These are phyloP conservation scores for Stephania japonica DNA, from an alignment of 164 flowering plant species.

Conservation along the genomic window DNA sequence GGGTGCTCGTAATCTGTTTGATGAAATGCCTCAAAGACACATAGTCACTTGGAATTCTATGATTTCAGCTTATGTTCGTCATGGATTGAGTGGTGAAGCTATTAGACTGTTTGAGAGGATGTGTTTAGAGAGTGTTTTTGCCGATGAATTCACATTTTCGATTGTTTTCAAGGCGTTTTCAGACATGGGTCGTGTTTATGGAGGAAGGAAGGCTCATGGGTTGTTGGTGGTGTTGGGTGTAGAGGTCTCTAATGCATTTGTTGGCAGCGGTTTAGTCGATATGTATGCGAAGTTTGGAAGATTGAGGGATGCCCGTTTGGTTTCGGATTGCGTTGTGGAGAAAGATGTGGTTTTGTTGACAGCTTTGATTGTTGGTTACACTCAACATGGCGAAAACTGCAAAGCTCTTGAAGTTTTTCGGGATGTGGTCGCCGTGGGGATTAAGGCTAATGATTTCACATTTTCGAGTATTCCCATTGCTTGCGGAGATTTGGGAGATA, in stretches of 20 bases:
- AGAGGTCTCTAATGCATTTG: conserved; percentile 38
- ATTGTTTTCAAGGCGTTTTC: conserved; percentile 42
- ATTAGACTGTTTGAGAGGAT: conserved; percentile 28
- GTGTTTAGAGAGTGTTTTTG: conserved; percentile 30
- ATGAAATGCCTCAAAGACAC: conserved; percentile 39
- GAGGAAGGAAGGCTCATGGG: conserved; percentile 43
- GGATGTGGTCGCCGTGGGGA: conserved; percentile 33
- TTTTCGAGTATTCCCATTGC: conserved; percentile 41
- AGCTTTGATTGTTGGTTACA: conserved; percentile 55
- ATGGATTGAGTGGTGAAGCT: conserved; percentile 29
- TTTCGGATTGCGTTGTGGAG: conserved; percentile 29
- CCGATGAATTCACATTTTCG: conserved; percentile 42
- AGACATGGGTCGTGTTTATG: conserved; percentile 29
- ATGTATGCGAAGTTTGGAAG: conserved; percentile 51
- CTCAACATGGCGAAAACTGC: conserved; percentile 31
- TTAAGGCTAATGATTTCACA: conserved; percentile 46
- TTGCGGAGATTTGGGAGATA: conserved; percentile 41
- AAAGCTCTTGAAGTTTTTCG: conserved; percentile 40
- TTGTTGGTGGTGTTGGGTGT: conserved; percentile 40
- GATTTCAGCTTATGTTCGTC: conserved; percentile 34
- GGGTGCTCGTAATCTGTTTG: conserved; percentile 41
- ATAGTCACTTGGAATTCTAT: conserved; percentile 49
- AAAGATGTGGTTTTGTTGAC: conserved; percentile 56
- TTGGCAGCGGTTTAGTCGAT: conserved; percentile 50
- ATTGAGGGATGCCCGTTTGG: conserved; percentile 36